Conservation (phyloP, 2,329 filamentous ascomycete species). For the Lachnellula cervina region DNA sequence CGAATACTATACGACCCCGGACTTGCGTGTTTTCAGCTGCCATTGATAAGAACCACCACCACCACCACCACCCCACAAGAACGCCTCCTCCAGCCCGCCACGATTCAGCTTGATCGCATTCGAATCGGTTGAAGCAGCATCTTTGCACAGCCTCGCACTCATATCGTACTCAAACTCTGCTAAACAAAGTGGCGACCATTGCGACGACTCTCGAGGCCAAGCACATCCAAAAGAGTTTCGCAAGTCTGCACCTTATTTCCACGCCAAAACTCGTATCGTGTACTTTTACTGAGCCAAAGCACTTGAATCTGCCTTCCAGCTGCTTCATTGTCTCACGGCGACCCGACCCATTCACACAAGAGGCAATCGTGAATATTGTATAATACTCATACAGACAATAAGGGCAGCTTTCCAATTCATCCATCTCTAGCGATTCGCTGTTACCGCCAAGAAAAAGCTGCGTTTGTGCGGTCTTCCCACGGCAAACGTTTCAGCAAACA, state of each 20-base stretch:
- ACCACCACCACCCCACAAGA: neutral
- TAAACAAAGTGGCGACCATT: neutral
- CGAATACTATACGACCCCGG: too few relatives aligned
- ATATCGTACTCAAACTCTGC: neutral
- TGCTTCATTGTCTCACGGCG: neutral
- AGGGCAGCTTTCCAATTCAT: neutral
- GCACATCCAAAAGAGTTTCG: neutral
- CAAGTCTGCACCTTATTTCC: neutral
- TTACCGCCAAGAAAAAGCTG: constrained; percentile 1
- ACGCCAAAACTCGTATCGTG: neutral
- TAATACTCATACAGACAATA: neutral
- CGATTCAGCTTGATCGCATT: neutral
- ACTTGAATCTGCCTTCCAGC: neutral
- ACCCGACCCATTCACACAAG: neutral
- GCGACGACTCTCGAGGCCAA: neutral
- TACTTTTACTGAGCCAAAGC: neutral
- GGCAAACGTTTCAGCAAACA: constrained; percentile 23
- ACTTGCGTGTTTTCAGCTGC: neutral
- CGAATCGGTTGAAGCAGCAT: neutral
- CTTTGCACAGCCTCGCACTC: neutral
- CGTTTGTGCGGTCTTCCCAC: constrained; percentile 13
- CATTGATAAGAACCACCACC: neutral
- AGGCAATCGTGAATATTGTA: neutral
- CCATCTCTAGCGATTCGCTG: constrained; percentile 4
- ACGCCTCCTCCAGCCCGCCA: neutral